A percentile compares a stretch with the other conserved stretches of the same genome.
Evolutionary conservation across 2,329 filamentous ascomycete genomes (phyloP).

Genomic region (Gremmenia infestans): DNA sequence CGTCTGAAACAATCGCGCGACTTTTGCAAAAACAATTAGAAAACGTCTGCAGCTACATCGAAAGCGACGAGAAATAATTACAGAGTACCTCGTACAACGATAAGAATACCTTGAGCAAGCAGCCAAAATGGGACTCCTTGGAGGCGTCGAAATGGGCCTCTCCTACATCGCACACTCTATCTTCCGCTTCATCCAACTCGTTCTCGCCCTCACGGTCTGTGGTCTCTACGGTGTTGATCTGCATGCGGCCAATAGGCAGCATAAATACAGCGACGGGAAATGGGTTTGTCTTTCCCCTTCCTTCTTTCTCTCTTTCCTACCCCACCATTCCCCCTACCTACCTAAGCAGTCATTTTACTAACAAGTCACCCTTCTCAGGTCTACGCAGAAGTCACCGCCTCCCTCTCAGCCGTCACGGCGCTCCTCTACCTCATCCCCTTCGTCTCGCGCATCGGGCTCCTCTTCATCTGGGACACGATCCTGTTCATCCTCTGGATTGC

Average conservation of each 20-base stretch:
- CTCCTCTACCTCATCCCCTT: conserved; percentile 62
- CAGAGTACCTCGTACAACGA: too few species aligned
- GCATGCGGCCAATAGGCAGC: conserved; percentile 44
- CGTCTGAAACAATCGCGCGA: too few species aligned
- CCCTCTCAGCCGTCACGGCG: conserved; percentile 59
- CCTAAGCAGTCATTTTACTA: background rate
- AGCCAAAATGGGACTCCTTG: conserved; percentile 18
- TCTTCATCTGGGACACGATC: conserved; percentile 66
- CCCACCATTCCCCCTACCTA: background rate
- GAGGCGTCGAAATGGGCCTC: conserved; percentile 16
- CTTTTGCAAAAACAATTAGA: too few species aligned
- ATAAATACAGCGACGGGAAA: conserved; percentile 55
- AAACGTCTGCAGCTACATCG: too few species aligned
- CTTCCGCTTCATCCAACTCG: conserved; percentile 72
- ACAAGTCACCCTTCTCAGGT: conserved; percentile 38
- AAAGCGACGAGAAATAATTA: too few species aligned
- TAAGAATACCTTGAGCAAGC: background rate
- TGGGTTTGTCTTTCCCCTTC: conserved; percentile 52
- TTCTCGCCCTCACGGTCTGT: conserved; percentile 69
- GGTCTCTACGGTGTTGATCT: conserved; percentile 75
- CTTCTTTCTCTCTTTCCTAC: background rate
- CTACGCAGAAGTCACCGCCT: conserved; percentile 68
- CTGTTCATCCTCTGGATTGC: conserved; percentile 75
- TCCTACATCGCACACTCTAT: conserved; percentile 50
- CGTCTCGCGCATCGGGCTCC: conserved; percentile 46